Evolutionary conservation across 2,329 filamentous ascomycete species (phyloP).

Genomic region (Aspergillus hortae): DNA sequence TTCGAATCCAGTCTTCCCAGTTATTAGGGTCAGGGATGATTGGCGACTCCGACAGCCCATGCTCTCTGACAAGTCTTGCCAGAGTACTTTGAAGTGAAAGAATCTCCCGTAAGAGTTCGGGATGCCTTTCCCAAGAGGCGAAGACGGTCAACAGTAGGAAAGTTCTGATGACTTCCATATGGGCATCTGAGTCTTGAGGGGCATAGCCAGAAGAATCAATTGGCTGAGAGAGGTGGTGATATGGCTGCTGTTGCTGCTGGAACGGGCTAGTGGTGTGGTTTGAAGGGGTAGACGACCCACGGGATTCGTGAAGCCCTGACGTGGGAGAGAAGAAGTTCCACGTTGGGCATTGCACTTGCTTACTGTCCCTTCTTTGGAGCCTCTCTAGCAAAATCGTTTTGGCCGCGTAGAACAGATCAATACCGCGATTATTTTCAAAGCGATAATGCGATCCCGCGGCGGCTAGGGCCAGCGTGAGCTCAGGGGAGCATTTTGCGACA

Average conservation of each 20-base stretch:
- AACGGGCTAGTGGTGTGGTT: conserved; percentile 43
- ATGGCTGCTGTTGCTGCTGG: conserved; percentile 33
- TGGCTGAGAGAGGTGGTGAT: conserved; percentile 24
- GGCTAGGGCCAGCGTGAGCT: conserved; percentile 50
- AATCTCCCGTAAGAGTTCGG: conserved; percentile 55
- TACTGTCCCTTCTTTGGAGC: conserved; percentile 49
- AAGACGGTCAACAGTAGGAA: conserved; percentile 55
- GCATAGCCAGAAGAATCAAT: conserved; percentile 33
- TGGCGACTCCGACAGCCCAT: conserved; percentile 42
- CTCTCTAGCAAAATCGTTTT: conserved; percentile 53
- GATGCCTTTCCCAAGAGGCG: conserved; percentile 58
- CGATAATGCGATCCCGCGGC: conserved; percentile 49
- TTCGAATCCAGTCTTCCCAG: conserved; percentile 53
- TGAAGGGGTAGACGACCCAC: conserved; percentile 40
- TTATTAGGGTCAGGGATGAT: conserved; percentile 41
- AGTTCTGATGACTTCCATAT: conserved; percentile 50
- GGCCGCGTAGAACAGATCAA: conserved; percentile 56
- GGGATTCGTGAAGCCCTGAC: conserved; percentile 37
- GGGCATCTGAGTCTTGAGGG: conserved; percentile 43
- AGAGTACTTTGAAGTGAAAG: conserved; percentile 56
- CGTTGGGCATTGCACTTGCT: conserved; percentile 38
- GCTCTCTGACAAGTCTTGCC: conserved; percentile 54
- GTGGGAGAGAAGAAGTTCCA: conserved; percentile 41
- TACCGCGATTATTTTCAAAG: conserved; percentile 49
- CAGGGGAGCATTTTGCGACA: conserved; percentile 43